Evolutionary conservation across 768 basidiomycete species (phyloP).

Genomic region (Nidula microcarpa): DNA sequence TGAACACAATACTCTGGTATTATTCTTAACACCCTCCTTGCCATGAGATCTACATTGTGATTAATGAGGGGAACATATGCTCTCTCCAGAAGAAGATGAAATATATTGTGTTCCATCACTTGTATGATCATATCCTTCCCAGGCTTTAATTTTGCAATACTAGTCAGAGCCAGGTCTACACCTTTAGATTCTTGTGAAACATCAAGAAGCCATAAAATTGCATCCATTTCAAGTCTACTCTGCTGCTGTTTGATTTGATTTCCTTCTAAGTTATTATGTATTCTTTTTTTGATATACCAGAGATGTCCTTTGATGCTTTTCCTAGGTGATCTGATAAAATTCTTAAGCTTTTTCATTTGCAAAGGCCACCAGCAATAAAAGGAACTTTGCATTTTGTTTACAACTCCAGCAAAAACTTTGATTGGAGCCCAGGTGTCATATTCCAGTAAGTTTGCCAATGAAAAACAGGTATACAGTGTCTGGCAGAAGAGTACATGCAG

Average conservation of each 20-base stretch:
- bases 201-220: not conserved
- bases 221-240: not conserved
- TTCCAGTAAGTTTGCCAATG: not conserved
- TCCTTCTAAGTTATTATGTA: not conserved
- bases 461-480: not conserved
- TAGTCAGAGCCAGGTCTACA: not conserved
- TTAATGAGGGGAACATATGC: not conserved
- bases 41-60: not conserved
- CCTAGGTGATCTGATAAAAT: not conserved
- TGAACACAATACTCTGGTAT: not conserved
- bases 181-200: not conserved
- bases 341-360: not conserved
- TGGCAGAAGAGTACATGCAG: too few relatives aligned
- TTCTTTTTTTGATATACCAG: not conserved
- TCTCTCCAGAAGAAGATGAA: not conserved
- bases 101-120: not conserved
- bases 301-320: not conserved
- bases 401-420: not conserved
- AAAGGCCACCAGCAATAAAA: not conserved
- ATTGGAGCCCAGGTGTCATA: not conserved
- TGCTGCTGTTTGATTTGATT: not conserved
- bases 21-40: not conserved
- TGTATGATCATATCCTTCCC: not conserved
- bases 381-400: not conserved
- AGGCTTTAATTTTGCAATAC: not conserved